A percentile compares a stretch with the other conserved stretches of the same genome.
phyloP scores from a whole-genome alignment of 208 protist genomes.

The Leishmania turanica region DNA sequence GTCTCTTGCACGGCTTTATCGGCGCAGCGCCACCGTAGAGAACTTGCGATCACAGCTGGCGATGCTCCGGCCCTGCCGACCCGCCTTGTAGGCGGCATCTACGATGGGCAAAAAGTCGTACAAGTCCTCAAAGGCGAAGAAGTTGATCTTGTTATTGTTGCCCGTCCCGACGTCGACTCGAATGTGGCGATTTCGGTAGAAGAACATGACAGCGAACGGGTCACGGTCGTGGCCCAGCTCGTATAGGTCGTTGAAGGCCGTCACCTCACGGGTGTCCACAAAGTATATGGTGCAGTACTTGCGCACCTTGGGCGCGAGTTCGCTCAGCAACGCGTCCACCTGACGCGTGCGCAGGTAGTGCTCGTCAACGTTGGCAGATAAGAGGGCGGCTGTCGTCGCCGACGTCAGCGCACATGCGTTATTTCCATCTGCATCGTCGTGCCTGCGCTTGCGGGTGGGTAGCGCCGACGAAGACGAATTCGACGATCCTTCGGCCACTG shows the following conservation, averaged over 20 bases:
- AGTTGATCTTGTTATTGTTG: conserved; percentile 99
- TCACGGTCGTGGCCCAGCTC: conserved; percentile 97
- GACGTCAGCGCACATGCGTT: neutral
- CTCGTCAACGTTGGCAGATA: conserved; percentile 25
- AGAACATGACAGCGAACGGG: conserved; percentile 99
- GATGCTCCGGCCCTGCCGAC: conserved; percentile 95
- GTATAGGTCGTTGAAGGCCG: conserved; percentile 99
- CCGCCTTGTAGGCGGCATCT: conserved; percentile 96
- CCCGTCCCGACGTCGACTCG: conserved; percentile 99
- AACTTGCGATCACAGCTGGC: conserved; percentile 98
- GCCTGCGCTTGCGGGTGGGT: conserved; percentile 20
- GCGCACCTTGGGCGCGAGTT: conserved; percentile 77
- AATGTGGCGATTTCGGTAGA: conserved; percentile 99
- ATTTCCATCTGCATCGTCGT: conserved; percentile 7
- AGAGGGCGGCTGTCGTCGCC: conserved; percentile 1
- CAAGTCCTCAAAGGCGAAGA: conserved; percentile 93
- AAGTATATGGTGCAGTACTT: conserved; percentile 84
- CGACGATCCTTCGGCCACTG: neutral
- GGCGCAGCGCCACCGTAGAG: conserved; percentile 78
- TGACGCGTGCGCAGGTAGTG: conserved; percentile 71
- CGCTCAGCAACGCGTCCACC: conserved; percentile 70
- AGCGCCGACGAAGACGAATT: neutral
- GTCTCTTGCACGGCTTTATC: conserved; percentile 5
- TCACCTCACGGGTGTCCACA: conserved; percentile 88
- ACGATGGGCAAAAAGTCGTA: conserved; percentile 98